phyloP scores from a whole-genome alignment of 768 basidiomycete species.

The Amanita muscaria region DNA sequence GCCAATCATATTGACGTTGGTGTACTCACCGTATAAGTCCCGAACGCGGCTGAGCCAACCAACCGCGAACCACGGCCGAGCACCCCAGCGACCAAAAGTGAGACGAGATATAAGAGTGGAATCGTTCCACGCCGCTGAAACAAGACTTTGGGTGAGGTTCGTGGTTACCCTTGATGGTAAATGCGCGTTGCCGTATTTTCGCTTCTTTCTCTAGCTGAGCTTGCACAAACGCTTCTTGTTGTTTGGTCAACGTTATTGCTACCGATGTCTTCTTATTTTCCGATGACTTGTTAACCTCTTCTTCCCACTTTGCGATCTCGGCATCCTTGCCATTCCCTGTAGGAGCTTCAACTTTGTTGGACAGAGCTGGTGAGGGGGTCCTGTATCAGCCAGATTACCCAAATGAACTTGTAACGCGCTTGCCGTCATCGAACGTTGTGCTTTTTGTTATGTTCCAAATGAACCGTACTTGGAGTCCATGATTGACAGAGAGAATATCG shows the following conservation, averaged over 20 bases:
- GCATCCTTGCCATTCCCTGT: constrained; percentile 76
- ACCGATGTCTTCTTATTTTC: constrained; percentile 66
- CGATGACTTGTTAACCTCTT: constrained; percentile 82
- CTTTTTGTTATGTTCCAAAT: too few species aligned
- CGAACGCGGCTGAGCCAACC: constrained; percentile 55
- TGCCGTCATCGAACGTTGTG: constrained; percentile 75
- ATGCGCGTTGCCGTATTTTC: constrained; percentile 53
- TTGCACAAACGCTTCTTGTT: constrained; percentile 75
- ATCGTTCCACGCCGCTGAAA: constrained; percentile 39
- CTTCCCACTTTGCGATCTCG: constrained; percentile 92
- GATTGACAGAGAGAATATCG: constrained; percentile 17
- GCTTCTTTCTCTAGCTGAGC: constrained; percentile 80
- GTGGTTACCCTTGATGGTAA: constrained; percentile 41
- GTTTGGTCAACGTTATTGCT: constrained; percentile 58
- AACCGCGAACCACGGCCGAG: constrained; percentile 51
- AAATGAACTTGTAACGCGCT: constrained; percentile 8
- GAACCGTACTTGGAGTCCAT: too few species aligned
- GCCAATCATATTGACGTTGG: background rate
- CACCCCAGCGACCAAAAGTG: constrained; percentile 57
- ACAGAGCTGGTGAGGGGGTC: constrained; percentile 51
- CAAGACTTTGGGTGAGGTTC: constrained; percentile 58
- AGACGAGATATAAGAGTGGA: constrained; percentile 47
- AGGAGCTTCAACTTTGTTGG: constrained; percentile 44
- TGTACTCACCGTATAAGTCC: constrained; percentile 66
- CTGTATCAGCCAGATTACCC: background rate